phyloP scores from a whole-genome alignment of 2,329 filamentous ascomycete species.

The Tricladium varicosporioides region DNA sequence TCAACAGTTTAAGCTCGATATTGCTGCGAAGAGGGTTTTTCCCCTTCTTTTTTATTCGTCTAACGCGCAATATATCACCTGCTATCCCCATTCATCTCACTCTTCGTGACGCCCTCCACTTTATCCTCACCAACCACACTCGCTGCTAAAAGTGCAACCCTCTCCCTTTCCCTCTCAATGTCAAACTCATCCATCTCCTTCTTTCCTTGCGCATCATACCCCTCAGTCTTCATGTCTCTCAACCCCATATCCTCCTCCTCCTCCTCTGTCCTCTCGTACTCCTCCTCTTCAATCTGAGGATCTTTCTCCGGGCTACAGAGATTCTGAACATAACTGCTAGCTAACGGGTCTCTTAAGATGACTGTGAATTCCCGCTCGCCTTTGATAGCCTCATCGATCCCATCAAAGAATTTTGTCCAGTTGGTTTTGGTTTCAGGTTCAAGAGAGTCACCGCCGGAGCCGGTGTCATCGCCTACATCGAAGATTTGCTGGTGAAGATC shows the following conservation, averaged over 20 bases:
- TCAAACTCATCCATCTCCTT: neutral
- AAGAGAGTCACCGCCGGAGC: conserved; percentile 77
- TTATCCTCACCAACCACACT: too few species aligned
- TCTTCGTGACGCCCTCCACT: too few species aligned
- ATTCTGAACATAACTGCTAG: conserved; percentile 91
- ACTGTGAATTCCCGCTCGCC: conserved; percentile 81
- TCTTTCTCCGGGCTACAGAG: conserved; percentile 74
- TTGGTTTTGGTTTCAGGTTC: conserved; percentile 58
- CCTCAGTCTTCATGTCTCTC: conserved; percentile 88
- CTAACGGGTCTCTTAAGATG: conserved; percentile 82
- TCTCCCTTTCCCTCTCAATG: neutral
- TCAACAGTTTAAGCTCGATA: too few species aligned
- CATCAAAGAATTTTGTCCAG: conserved; percentile 80
- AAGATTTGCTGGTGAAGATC: conserved; percentile 89
- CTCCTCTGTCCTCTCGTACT: conserved; percentile 83
- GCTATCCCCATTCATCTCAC: too few species aligned
- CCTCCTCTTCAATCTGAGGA: conserved; percentile 75
- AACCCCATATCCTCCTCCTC: conserved; percentile 93
- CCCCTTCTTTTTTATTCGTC: too few species aligned
- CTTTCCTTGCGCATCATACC: conserved; percentile 48
- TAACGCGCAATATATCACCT: too few species aligned
- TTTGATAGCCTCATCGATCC: conserved; percentile 73
- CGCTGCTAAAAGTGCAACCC: neutral
- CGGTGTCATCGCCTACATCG: conserved; percentile 58
- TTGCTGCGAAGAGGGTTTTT: too few species aligned